These are phyloP conservation scores for Solanum pennellii DNA, from an alignment of 257 asterid genomes.

Conservation along the genomic window DNA sequence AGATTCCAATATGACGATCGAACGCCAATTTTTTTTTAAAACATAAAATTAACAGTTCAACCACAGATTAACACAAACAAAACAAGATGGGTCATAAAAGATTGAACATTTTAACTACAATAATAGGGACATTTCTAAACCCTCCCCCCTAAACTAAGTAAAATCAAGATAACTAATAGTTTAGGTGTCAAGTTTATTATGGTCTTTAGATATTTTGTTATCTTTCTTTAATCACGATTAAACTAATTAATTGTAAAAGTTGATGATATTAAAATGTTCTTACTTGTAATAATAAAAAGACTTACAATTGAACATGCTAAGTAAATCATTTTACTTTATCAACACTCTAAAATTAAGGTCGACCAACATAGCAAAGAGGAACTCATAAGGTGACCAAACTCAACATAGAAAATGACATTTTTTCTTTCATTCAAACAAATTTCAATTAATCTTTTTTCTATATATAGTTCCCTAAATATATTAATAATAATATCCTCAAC, in stretches of 20 bases:
- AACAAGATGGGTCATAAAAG: background rate
- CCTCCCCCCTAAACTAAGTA: no score
- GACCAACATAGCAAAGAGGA: conserved; percentile 24
- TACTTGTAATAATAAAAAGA: background rate
- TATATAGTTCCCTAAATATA: conserved; percentile 7
- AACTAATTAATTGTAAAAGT: no score
- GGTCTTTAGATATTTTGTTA: no score
- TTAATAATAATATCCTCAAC: background rate
- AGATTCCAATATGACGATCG: fast-evolving
- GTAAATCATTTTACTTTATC: conserved; percentile 27
- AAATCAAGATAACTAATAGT: no score
- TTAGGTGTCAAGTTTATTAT: no score
- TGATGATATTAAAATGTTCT: background rate
- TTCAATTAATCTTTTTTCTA: background rate
- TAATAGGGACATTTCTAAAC: background rate
- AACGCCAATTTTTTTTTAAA: background rate
- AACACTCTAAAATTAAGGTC: conserved; percentile 54
- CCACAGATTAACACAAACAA: background rate
- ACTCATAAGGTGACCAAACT: conserved; percentile 9
- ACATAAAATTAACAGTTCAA: background rate
- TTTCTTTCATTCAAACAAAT: background rate
- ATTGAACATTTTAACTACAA: background rate
- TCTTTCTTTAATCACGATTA: background rate
- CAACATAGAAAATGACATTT: conserved; percentile 2
- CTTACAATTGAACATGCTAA: background rate